These are phyloP conservation scores for Stropharia rugosoannulata DNA, from an alignment of 768 basidiomycete species.

Conservation along the genomic window DNA sequence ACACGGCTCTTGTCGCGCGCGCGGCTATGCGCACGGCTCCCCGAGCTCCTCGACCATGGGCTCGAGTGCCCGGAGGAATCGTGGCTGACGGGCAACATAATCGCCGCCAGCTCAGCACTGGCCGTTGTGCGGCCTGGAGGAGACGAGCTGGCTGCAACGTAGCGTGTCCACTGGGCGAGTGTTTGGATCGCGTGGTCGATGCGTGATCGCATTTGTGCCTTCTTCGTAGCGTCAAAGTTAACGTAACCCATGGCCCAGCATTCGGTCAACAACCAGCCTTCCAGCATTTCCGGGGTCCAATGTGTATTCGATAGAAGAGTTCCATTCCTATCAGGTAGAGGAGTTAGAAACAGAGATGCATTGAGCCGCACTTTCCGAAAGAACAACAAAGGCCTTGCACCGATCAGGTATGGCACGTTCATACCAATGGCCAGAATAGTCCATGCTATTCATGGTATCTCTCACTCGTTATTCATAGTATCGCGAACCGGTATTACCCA, in stretches of 20 bases:
- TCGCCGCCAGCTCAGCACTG: neutral
- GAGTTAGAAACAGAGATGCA: neutral
- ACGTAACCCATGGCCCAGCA: constrained; percentile 69
- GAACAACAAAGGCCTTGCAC: constrained; percentile 15
- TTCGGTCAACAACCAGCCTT: constrained; percentile 53
- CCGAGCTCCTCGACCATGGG: neutral
- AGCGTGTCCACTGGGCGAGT: constrained; percentile 26
- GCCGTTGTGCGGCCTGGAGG: neutral
- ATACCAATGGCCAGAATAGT: neutral
- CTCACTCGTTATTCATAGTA: too few relatives aligned
- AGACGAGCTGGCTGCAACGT: neutral
- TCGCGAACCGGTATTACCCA: too few relatives aligned
- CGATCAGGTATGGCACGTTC: neutral
- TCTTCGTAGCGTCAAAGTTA: constrained; percentile 41
- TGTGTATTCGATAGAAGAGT: constrained; percentile 46
- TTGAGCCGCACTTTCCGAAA: constrained; percentile 18
- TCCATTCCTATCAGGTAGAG: constrained; percentile 41
- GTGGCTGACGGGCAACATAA: neutral
- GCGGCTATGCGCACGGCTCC: too few relatives aligned
- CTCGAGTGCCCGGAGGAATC: neutral
- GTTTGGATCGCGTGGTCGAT: constrained; percentile 54
- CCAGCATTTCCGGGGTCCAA: constrained; percentile 56
- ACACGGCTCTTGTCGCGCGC: too few relatives aligned
- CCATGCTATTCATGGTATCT: neutral
- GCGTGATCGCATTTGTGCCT: constrained; percentile 43